phyloP scores from a whole-genome alignment of 805 yeast genomes.

The Lipomyces yamadae region DNA sequence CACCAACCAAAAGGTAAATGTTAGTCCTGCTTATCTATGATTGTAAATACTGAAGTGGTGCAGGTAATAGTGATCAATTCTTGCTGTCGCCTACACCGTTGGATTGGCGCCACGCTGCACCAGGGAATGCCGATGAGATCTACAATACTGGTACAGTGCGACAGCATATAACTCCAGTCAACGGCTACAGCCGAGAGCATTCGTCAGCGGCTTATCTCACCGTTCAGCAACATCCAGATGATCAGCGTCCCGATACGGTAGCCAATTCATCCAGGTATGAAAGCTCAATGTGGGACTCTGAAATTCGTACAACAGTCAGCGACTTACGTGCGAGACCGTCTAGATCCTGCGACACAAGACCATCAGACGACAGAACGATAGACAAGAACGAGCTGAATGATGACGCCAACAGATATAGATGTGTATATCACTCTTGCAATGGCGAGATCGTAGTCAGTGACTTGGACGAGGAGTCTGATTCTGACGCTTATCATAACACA shows the following conservation, averaged over 20 bases:
- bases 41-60: neutral
- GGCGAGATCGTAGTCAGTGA: neutral
- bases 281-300: neutral
- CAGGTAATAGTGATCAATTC: neutral
- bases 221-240: neutral
- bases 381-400: neutral
- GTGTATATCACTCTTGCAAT: neutral
- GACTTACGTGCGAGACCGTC: neutral
- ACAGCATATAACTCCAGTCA: neutral
- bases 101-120: neutral
- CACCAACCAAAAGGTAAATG: neutral
- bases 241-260: neutral
- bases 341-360: neutral
- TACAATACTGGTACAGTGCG: neutral
- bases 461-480: neutral
- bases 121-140: neutral
- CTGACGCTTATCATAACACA: constrained; percentile 3
- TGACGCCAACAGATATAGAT: neutral
- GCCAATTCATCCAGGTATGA: neutral
- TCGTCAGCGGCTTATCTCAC: neutral
- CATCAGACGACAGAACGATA: neutral
- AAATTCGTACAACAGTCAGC: neutral
- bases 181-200: neutral
- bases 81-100: neutral
- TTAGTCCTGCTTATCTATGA: neutral